Base-by-base conservation (phyloP, 2,329 filamentous ascomycete species). In the Cyphellophora europaea region DNA sequence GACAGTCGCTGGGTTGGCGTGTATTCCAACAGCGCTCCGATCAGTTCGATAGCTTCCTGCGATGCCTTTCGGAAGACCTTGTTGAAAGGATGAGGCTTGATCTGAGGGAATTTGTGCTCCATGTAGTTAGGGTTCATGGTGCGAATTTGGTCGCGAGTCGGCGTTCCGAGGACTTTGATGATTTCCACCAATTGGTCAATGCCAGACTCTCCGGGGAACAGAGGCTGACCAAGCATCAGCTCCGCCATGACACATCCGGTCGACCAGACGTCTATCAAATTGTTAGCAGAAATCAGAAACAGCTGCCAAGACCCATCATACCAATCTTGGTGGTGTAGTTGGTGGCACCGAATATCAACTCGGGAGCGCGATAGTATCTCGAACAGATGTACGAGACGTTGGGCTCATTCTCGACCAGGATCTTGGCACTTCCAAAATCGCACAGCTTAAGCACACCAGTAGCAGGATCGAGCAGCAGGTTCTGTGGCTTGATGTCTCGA, bases 51-150 rank as follows among this genome's bases (percentile, higher is more conserved):
- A 25, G 91, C 89, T 53, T 86, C 88, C 19, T 78, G 73, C 49
- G 94, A 86, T 37, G 91, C 91, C 74, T 93, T 95, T 50, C 91
- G 81, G 75, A 98, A 96, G 37, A 98, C 91, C 75, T 96, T 96
- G 67, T 83, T 93, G 72, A 98, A 98, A 17, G 91, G 91, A 56
- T 98, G 91, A 39, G 91, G 91, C 71, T 98, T 98, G 69, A 98
- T 98, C 63, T 98, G 91, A 31, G 91, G 91, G 65, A 98, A 98
- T 69, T 96, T 96, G 69, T 98, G 91, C 67, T 98, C 91, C 91
- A 98, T 98, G 65, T 98, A 98, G 65, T 98, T 98, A 40, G 91
- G 91, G 64, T 98, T 98, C 91, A 98, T 98, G 48, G 91, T 98
- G 50, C 91, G 84, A 55, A 98, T 98, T 63, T 98, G 91, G 61